Percentiles rank a stretch among this genome's conserved stretches.
These are phyloP conservation scores for Vigna mungo DNA, from an alignment of 306 rosid species.

Conservation along the genomic window DNA sequence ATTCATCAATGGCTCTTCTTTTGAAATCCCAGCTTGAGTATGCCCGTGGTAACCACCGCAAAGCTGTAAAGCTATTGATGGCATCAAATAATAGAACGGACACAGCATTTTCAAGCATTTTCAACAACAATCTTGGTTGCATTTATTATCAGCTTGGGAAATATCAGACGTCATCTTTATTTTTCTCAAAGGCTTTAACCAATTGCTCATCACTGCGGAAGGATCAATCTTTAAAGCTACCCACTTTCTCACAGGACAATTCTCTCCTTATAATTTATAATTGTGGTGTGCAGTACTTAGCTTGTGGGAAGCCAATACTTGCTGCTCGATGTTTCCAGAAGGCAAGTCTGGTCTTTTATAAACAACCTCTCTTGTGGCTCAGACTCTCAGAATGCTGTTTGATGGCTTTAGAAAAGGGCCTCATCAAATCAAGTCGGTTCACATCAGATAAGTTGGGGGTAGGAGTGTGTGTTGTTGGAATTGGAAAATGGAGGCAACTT, in stretches of 20 bases:
- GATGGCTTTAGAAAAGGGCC: conserved; percentile 89
- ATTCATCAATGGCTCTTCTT: conserved; percentile 91
- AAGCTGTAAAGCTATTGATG: conserved; percentile 93
- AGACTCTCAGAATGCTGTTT: conserved; percentile 96
- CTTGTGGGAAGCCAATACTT: conserved; percentile 87
- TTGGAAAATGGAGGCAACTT: conserved; percentile 97
- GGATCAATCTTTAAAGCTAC: conserved; percentile 75
- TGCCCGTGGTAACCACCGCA: conserved; percentile 96
- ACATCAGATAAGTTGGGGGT: conserved; percentile 68
- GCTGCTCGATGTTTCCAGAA: conserved; percentile 96
- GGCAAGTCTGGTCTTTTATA: conserved; percentile 82
- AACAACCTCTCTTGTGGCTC: conserved; percentile 94
- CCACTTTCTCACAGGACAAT: conserved; percentile 82
- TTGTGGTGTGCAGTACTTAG: conserved; percentile 91
- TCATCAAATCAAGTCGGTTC: conserved; percentile 52
- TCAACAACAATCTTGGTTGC: conserved; percentile 96
- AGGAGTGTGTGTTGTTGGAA: conserved; percentile 76
- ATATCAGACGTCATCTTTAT: conserved; percentile 80
- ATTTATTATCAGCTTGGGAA: conserved; percentile 95
- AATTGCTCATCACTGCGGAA: conserved; percentile 76
- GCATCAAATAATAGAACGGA: conserved; percentile 88
- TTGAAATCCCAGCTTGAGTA: conserved; percentile 96
- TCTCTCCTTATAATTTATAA: conserved; percentile 83
- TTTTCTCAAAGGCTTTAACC: conserved; percentile 88
- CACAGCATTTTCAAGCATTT: conserved; percentile 69